Evolutionary conservation across 768 basidiomycete genomes (phyloP), one percentile per base, ranked within the genome.

Genomic region (Lactarius vividus): DNA sequence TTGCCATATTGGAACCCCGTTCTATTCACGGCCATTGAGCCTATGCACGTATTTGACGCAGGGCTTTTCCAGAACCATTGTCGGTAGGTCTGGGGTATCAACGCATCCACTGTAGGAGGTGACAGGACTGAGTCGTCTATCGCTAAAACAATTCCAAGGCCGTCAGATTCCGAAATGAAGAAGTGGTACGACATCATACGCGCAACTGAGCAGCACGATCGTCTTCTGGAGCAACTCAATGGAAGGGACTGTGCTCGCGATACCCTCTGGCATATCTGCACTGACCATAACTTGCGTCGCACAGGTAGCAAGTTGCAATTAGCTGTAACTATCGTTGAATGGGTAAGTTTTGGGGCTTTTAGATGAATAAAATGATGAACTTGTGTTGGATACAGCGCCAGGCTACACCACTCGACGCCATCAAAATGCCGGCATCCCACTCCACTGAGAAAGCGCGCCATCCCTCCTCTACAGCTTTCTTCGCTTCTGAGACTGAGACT

Each of bases 211-310:
- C 23, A 59, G 4, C 0, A 40, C 1, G 29, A 33, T 5, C 9
- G 23, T 28, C 59, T 70, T n/a, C 15, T 16, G 0, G 26, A 44
- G 1, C 18, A n/a, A 9, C 62, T 67, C 3, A 64, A 52, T 44
- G 42, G 42, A 20, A 44, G 18, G 37, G 15, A 18, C 18, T 66
- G 49, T 11, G 2, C 28, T 1, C 40, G 39, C 9, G 56, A 58
- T 9, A 61, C 31, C 2, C 62, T 71, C 9, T 71, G 59, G 61
- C 57, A 69, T 31, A 52, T 70, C 4, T 70, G 70, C 39, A 53
- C 20, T 13, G 58, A 70, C 57, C 52, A 64, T 3, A 31, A 57
- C 26, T 33, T 71, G 23, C 55, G 46, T 16, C 26, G 35, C n/a
- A 64, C 61, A 11, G 67, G 67, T 5, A 61, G 62, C 6, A 65